Base-by-base conservation (phyloP, 306 rosid genomes). In the Elaeagnus macrophylla region DNA sequence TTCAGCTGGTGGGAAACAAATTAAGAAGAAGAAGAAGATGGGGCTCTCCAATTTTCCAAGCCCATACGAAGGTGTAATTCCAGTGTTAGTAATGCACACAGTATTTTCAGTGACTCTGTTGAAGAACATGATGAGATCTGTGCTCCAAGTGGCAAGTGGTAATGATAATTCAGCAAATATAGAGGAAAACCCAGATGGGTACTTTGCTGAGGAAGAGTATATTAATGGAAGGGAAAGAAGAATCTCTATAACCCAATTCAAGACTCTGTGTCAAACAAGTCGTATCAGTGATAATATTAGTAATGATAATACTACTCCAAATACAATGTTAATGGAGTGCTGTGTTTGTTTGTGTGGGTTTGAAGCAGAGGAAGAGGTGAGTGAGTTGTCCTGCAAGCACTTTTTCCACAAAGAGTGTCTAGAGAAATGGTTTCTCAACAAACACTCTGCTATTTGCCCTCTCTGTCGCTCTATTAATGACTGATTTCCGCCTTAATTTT, bases 351-450 rank as follows among this genome's bases (percentile, higher is more conserved):
- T 90, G 0, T 75, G 64, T 65, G 62, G 83, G 12, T 90, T 90
- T 60, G 81, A 90, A 62, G 83, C 57, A 4, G 82, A 81, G 7
- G 76, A 90, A 18, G 88, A 83, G 75, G 90, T 83, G 12, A 90
- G 88, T 50, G 81, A 81, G 59, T 78, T 86, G 71, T 71, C 88
- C 52, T 86, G 95, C 70, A 79, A 81, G 66, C 95, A 90, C 57
- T 81, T 81, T 67, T 90, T 86, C 72, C 95, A 86, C 60, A 79
- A 64, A 69, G 53, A n/a, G 7, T 86, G 97, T 64, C 66, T 86
- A 36, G 89, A 81, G 6, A 81, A 76, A 66, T 90, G 95, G 97
- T 90, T 90, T 35, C 45, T 60, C 16, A 81, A 81, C 71, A 72
- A 75, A 35, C 94, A 72, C 32, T 25, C 32, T 16, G 5, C 12